Base-by-base conservation (phyloP, 495 filamentous ascomycete species). In the Melanomma pulvis-pyrius region DNA sequence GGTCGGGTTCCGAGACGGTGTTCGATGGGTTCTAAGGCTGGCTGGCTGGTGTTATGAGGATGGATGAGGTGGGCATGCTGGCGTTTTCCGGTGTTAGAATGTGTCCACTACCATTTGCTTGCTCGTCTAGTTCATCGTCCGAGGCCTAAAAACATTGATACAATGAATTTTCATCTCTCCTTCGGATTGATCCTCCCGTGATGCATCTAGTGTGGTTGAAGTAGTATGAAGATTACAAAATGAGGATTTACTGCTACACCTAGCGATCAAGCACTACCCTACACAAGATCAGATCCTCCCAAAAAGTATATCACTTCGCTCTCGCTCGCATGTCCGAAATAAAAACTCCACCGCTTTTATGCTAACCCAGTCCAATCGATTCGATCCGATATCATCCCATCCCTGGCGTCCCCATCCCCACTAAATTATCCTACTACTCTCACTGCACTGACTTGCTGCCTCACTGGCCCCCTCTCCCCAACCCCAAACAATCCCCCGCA, bases 401-500 rank as follows among this genome's bases (percentile, higher is more conserved):
- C n/a, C n/a, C n/a, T n/a, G n/a, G 13, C 32, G 13, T 36, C 32
- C 13, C 32, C 32, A n/a, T n/a, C 32, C 32, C 32, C 32, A 6
- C 32, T 13, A 6, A 36, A 5, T 5, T 12, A 34, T 34, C 30
- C 5, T 34, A 4, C 30, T 5, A 34, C 4, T 12, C 30, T 4
- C 12, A 34, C 30, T 34, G 30, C 30, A 34, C 30, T n/a, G n/a
- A n/a, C n/a, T n/a, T n/a, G n/a, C 46, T 48, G 8, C 21, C 5
- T 48, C 46, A 50, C 48, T 25, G 22, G 25, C 19, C 21, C 24
- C 51, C 51, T 26, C 22, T 54, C 44, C 65, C 60, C 41, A 69
- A 24, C 46, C 67, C 69, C 58, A 79, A 62, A 28, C 85, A 82
- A 63, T 78, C 78, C 71, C 79, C 75, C 25, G 85, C 81, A 19